phyloP scores from a whole-genome alignment of 306 rosid species.

The Glycyrrhiza uralensis region DNA sequence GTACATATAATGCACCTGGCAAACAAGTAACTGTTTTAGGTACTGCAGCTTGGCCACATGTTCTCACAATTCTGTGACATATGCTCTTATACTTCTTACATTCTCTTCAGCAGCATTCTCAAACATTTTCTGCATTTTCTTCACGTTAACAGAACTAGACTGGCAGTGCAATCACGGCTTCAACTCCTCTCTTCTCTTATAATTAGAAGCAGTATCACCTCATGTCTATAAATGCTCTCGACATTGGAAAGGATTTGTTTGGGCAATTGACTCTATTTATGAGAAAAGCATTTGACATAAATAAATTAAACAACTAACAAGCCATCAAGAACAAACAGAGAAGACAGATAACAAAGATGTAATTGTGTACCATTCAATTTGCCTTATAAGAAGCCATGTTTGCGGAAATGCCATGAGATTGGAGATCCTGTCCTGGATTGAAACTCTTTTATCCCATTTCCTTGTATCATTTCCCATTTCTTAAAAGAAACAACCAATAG shows the following conservation, averaged over 20 bases:
- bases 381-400: too few species aligned
- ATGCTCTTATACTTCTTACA: slow-evolving; percentile 93
- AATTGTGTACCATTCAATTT: background rate
- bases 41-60: slow-evolving; percentile 97
- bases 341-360: background rate
- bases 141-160: slow-evolving; percentile 95
- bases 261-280: background rate
- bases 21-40: slow-evolving; percentile 96
- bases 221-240: background rate
- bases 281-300: background rate
- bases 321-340: background rate
- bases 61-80: slow-evolving; percentile 96
- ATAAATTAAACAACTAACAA: background rate
- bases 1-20: slow-evolving; percentile 54
- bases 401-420: too few species aligned
- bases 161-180: too few species aligned
- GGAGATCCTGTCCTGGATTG: too few species aligned
- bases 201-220: background rate
- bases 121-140: slow-evolving; percentile 99
- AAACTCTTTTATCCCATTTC: too few species aligned
- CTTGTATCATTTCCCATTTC: too few species aligned
- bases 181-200: too few species aligned
- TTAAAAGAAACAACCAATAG: too few species aligned
- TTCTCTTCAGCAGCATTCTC: slow-evolving; percentile 99
- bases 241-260: background rate